Evolutionary conservation across 129 eudicot species (phyloP), one percentile per base, ranked within the genome.

Genomic region (Saposhnikovia divaricata): DNA sequence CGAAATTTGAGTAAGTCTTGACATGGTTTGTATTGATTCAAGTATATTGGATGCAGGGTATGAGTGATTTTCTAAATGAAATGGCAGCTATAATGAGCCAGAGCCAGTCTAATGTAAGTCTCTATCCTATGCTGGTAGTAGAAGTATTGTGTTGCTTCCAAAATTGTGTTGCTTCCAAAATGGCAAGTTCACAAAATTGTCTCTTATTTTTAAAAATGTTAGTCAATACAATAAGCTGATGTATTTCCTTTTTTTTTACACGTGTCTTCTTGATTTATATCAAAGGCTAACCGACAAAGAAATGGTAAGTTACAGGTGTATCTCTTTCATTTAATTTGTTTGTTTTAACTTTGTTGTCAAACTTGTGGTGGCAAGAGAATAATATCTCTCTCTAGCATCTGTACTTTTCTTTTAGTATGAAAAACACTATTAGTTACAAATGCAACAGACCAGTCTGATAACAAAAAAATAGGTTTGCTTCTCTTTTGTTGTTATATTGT

Each of bases 241-340:
- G 27, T 46, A 23, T 69, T 19, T 68, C 55, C n/a, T n/a, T n/a
- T n/a, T n/a, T 37, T 14, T 28, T 59, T 77, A 77, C 79, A 25
- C 86, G 84, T 38, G 79, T 21, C 73, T 44, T 53, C 39, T 78
- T 65, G 39, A 51, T 81, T 50, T 71, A 73, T 71, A 44, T 63
- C 77, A 79, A 82, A 95, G 99, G 84, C 87, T 92, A 86, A 88
- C 93, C 12, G 97, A 90, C 85, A 90, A 81, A 77, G 97, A 95
- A 87, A 95, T 87, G 97, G 99, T 95, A 87, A 76, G 89, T 66
- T 68, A 13, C 73, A 66, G 4, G 19, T 66, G 72, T 28, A 28
- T 27, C 28, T 81, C 74, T 50, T 78, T 50, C 48, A 63, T 74
- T 45, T 28, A 25, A 48, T 75, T 68, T 80, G 40, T 74, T 81